Conservation (phyloP, 2,329 filamentous ascomycete species). For the Dactylellina haptotyla region DNA sequence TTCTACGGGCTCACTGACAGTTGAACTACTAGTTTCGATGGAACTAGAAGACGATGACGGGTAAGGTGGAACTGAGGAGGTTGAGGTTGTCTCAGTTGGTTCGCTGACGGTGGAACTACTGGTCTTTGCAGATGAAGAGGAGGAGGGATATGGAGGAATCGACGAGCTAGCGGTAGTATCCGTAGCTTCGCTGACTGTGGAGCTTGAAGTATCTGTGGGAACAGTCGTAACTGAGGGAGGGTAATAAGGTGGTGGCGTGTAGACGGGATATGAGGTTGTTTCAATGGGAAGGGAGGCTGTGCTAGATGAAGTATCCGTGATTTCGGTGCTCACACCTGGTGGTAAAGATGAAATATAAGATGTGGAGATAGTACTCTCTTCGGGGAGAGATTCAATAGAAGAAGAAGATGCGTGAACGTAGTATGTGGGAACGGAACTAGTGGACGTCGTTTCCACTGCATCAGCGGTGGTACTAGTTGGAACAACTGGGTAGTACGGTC, state of each 20-base stretch:
- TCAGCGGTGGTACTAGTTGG: conserved; percentile 3
- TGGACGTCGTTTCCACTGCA: conserved; percentile 5
- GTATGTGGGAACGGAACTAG: not conserved
- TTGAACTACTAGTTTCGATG: conserved; percentile 17
- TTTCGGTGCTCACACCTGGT: conserved; percentile 6
- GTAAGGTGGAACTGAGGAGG: conserved; percentile 1
- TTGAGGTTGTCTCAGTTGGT: conserved; percentile 21
- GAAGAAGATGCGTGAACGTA: not conserved
- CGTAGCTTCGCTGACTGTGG: conserved; percentile 16
- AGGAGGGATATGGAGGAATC: not conserved
- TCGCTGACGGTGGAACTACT: conserved; percentile 32
- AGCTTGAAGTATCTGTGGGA: not conserved
- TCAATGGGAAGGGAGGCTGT: conserved; percentile 5
- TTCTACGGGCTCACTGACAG: conserved; percentile 14
- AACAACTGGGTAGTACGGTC: not conserved
- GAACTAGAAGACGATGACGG: conserved; percentile 3
- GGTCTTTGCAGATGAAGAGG: conserved; percentile 3
- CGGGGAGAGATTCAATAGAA: not conserved
- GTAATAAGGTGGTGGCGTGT: conserved; percentile 18
- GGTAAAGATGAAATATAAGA: not conserved
- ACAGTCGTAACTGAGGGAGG: not conserved
- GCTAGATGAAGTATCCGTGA: conserved; percentile 8
- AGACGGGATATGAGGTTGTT: conserved; percentile 4
- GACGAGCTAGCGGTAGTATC: not conserved
- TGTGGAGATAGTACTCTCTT: conserved; percentile 2